Evolutionary conservation across 2,329 filamentous ascomycete species (phyloP).

Genomic region (Stagonosporopsis chrysanthemi): DNA sequence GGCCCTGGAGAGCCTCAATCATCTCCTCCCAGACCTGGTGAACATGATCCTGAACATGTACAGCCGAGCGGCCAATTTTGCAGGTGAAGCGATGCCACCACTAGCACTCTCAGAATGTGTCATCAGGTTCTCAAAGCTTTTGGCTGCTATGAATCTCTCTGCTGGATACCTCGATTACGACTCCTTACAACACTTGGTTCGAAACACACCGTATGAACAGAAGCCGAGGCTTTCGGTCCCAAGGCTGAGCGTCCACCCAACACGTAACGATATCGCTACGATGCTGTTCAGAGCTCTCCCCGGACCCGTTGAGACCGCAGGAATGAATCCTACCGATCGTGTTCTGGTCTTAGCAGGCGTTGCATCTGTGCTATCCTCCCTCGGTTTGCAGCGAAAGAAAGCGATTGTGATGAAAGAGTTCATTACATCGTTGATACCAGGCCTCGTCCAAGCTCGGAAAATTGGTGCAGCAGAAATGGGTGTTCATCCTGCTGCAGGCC

Average conservation of each 20-base stretch:
- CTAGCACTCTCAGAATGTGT: constrained; percentile 75
- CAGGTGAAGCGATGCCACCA: constrained; percentile 73
- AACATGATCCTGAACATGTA: constrained; percentile 79
- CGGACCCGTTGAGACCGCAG: constrained; percentile 60
- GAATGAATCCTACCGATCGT: constrained; percentile 76
- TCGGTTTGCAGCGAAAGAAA: constrained; percentile 88
- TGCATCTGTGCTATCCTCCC: constrained; percentile 78
- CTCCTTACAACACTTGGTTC: constrained; percentile 59
- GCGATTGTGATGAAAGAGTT: constrained; percentile 88
- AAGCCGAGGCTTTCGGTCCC: constrained; percentile 45
- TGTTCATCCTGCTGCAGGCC: constrained; percentile 88
- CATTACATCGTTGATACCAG: constrained; percentile 80
- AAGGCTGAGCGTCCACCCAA: constrained; percentile 45
- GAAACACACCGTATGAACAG: constrained; percentile 56
- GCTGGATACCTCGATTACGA: constrained; percentile 68
- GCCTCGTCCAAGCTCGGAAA: constrained; percentile 88
- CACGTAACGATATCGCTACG: constrained; percentile 48
- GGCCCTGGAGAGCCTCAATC: constrained; percentile 58
- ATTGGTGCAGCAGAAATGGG: constrained; percentile 94
- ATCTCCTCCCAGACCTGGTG: constrained; percentile 74
- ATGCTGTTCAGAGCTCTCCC: constrained; percentile 57
- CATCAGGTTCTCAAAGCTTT: constrained; percentile 74
- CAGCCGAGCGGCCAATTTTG: constrained; percentile 67
- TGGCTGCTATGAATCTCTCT: constrained; percentile 71
- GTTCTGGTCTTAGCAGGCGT: constrained; percentile 85